phyloP scores from a whole-genome alignment of 2,329 filamentous ascomycete species.

The Trichothecium roseum region DNA sequence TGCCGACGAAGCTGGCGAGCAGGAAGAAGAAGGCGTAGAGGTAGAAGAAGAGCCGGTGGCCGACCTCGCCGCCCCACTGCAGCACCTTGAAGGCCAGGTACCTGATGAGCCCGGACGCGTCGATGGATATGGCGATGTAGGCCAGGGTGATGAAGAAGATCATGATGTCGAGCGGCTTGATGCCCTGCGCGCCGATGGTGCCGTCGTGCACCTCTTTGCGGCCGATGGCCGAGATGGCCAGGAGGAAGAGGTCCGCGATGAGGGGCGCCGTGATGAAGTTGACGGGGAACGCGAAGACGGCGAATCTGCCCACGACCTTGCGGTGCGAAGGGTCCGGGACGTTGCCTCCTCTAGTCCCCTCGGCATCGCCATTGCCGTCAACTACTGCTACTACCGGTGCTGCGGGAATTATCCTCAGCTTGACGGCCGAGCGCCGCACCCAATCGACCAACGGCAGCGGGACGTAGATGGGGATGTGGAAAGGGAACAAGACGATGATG shows the following conservation, averaged over 20 bases:
- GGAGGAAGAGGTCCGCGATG: conserved; percentile 59
- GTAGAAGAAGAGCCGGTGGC: conserved; percentile 60
- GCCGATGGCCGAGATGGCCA: conserved; percentile 60
- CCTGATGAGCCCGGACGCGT: conserved; percentile 62
- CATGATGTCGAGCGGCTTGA: conserved; percentile 64
- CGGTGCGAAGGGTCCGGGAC: no score
- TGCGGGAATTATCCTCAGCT: conserved; percentile 37
- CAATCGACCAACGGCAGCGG: conserved; percentile 39
- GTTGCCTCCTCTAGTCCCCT: background rate
- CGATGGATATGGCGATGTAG: conserved; percentile 69
- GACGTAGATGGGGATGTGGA: conserved; percentile 51
- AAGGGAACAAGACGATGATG: conserved; percentile 58
- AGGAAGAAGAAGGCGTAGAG: conserved; percentile 64
- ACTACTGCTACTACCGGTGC: no score
- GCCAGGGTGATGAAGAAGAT: conserved; percentile 63
- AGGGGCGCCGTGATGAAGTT: conserved; percentile 64
- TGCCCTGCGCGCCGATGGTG: conserved; percentile 54
- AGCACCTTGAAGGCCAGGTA: conserved; percentile 62
- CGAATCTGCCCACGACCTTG: conserved; percentile 22
- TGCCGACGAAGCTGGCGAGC: conserved; percentile 59
- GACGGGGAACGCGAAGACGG: conserved; percentile 48
- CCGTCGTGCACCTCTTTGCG: conserved; percentile 57
- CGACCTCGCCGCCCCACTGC: conserved; percentile 55
- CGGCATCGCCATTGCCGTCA: conserved; percentile 14
- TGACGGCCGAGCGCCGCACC: conserved; percentile 23